Evolutionary conservation across 805 yeast species (phyloP).

Genomic region (Diddensiella santjacobensis): DNA sequence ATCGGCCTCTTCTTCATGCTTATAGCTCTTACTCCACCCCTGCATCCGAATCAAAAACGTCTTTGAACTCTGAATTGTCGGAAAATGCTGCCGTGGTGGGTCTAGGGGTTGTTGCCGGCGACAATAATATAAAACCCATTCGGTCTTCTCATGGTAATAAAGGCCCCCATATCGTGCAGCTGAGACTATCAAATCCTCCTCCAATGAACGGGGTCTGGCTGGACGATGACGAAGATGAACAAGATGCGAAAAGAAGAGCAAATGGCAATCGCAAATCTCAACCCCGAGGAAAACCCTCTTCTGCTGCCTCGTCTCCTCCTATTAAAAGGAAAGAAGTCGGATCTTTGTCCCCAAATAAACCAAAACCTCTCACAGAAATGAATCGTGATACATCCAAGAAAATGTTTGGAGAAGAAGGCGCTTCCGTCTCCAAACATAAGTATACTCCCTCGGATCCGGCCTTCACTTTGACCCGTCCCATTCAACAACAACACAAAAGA

Average conservation of each 20-base stretch:
- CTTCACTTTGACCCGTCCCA: neutral
- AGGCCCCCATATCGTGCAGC: neutral
- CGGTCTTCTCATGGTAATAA: neutral
- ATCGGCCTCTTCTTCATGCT: neutral
- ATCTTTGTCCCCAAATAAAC: neutral
- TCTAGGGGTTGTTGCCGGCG: neutral
- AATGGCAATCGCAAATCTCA: neutral
- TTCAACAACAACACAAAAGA: neutral
- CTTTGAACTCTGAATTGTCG: neutral
- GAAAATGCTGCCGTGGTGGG: neutral
- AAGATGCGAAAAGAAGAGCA: neutral
- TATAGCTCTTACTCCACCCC: neutral
- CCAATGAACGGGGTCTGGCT: slow-evolving; percentile 27
- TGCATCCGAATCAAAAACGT: neutral
- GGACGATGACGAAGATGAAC: slow-evolving; percentile 23
- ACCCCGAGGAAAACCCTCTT: neutral
- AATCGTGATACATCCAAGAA: neutral
- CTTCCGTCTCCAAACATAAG: neutral
- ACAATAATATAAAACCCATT: neutral
- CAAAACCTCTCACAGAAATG: neutral
- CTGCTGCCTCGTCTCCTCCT: neutral
- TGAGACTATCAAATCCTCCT: slow-evolving; percentile 11
- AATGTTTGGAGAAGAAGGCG: neutral
- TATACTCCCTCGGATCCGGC: neutral
- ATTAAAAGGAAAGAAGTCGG: neutral